A percentile compares a stretch with the other conserved stretches of the same genome.
phyloP scores from a whole-genome alignment of 495 filamentous ascomycete genomes.

The Penicillium dipodomyicola region DNA sequence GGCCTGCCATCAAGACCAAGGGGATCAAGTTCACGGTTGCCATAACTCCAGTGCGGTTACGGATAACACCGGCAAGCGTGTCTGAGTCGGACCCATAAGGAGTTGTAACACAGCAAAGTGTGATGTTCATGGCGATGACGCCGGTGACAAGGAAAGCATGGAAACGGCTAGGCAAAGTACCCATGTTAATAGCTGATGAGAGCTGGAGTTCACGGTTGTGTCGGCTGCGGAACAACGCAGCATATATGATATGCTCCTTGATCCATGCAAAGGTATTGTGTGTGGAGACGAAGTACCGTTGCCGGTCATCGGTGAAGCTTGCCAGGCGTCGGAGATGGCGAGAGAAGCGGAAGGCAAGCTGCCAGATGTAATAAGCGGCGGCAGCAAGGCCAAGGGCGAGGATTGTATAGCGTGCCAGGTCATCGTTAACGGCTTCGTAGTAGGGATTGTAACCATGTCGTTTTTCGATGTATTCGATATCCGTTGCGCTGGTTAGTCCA shows the following conservation, averaged over 20 bases:
- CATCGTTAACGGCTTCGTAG: slow-evolving; percentile 40
- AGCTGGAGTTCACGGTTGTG: slow-evolving; percentile 86
- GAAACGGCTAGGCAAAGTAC: slow-evolving; percentile 80
- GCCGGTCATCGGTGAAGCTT: slow-evolving; percentile 68
- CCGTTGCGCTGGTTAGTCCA: slow-evolving; percentile 29
- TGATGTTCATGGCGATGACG: slow-evolving; percentile 75
- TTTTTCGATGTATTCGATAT: slow-evolving; percentile 35
- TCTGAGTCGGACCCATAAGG: slow-evolving; percentile 47
- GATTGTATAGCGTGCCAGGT: slow-evolving; percentile 40
- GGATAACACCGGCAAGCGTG: slow-evolving; percentile 53
- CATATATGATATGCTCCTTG: slow-evolving; percentile 80
- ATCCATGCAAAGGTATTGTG: slow-evolving; percentile 55
- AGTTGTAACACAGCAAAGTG: slow-evolving; percentile 71
- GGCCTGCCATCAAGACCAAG: slow-evolving; percentile 61
- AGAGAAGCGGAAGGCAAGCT: slow-evolving; percentile 49
- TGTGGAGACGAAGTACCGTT: slow-evolving; percentile 57
- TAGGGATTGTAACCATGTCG: slow-evolving; percentile 21
- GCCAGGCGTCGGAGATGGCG: slow-evolving; percentile 71
- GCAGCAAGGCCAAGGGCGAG: slow-evolving; percentile 52
- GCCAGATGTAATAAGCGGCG: slow-evolving; percentile 50
- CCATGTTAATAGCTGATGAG: slow-evolving; percentile 75
- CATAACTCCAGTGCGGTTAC: slow-evolving; percentile 74
- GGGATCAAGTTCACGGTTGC: slow-evolving; percentile 79
- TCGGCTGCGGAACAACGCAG: slow-evolving; percentile 74
- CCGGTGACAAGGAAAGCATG: slow-evolving; percentile 68